These are phyloP conservation scores for Fomitopsis palustris DNA, from an alignment of 1,284 basidiomycete species.

Conservation along the genomic window DNA sequence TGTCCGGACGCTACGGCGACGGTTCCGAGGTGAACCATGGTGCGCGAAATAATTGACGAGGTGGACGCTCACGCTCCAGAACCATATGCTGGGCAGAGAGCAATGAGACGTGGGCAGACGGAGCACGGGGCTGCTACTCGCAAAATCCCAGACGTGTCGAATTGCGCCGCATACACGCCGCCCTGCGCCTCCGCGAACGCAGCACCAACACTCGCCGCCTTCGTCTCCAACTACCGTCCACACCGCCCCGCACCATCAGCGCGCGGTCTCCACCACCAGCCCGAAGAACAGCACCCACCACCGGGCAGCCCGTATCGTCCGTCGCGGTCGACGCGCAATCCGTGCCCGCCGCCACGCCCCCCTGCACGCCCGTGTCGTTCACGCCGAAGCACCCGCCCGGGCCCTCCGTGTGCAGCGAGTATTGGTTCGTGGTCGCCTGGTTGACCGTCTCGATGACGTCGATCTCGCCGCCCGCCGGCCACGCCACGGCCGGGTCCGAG, in stretches of 20 bases:
- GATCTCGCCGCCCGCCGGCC: slow-evolving; percentile 56
- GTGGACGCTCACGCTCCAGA: not conserved
- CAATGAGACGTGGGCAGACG: not conserved
- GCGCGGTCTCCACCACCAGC: no score
- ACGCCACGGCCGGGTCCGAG: slow-evolving; percentile 24
- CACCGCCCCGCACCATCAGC: no score
- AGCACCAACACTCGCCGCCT: slow-evolving; percentile 45
- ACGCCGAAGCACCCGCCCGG: slow-evolving; percentile 29
- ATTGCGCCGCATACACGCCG: slow-evolving; percentile 49
- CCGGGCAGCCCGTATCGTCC: not conserved
- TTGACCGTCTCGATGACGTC: slow-evolving; percentile 49
- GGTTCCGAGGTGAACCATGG: not conserved
- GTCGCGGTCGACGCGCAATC: slow-evolving; percentile 21
- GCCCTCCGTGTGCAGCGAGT: slow-evolving; percentile 40
- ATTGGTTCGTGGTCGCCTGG: slow-evolving; percentile 40
- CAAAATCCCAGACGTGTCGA: slow-evolving; percentile 13
- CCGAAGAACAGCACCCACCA: not conserved
- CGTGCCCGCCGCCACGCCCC: slow-evolving; percentile 29
- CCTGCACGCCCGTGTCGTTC: slow-evolving; percentile 31
- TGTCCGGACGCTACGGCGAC: not conserved
- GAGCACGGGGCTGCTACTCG: not conserved
- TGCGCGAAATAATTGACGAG: not conserved
- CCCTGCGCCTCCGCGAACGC: slow-evolving; percentile 57
- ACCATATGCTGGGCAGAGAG: not conserved
- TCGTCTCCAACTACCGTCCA: not conserved